Percentiles rank a stretch among this genome's conserved stretches.
Evolutionary conservation across 352 stramenopile species (phyloP).

Genomic region (Pythium guiyangense): DNA sequence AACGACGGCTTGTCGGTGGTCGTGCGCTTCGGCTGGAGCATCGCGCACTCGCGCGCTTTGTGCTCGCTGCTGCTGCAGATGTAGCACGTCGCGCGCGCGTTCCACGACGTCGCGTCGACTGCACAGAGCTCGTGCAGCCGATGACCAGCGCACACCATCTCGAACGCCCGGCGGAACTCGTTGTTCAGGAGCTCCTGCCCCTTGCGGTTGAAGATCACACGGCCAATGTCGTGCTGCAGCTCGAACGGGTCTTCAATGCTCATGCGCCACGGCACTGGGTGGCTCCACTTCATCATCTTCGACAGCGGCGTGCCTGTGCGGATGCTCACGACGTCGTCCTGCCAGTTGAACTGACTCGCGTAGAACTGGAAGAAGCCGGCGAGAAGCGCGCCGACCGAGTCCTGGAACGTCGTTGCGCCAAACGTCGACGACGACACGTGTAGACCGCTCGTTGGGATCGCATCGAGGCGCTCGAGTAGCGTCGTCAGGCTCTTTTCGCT

Average conservation of each 20-base stretch:
- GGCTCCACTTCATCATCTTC: slow-evolving; percentile 71
- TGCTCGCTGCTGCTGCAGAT: slow-evolving; percentile 51
- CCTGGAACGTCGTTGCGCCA: slow-evolving; percentile 58
- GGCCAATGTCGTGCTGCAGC: slow-evolving; percentile 67
- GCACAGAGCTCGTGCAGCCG: slow-evolving; percentile 54
- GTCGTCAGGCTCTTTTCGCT: slow-evolving; percentile 90
- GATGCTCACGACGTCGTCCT: slow-evolving; percentile 92
- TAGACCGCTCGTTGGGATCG: slow-evolving; percentile 37
- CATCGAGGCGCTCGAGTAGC: slow-evolving; percentile 62
- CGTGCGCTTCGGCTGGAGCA: slow-evolving; percentile 14
- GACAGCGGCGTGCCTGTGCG: slow-evolving; percentile 60
- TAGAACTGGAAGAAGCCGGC: slow-evolving; percentile 97
- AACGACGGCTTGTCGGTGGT: slow-evolving; percentile 9
- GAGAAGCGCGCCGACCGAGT: slow-evolving; percentile 90
- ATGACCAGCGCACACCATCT: slow-evolving; percentile 36
- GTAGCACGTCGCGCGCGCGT: slow-evolving; percentile 50
- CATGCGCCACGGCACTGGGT: slow-evolving; percentile 61
- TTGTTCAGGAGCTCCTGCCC: slow-evolving; percentile 52
- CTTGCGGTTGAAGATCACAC: slow-evolving; percentile 71
- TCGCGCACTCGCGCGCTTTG: slow-evolving; percentile 48
- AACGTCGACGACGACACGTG: slow-evolving; percentile 43
- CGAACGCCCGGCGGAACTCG: slow-evolving; percentile 60
- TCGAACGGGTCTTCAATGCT: slow-evolving; percentile 89
- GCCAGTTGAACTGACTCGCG: slow-evolving; percentile 93
- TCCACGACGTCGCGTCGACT: slow-evolving; percentile 44